These are phyloP conservation scores for Saccharum hybrid DNA, from an alignment of 202 grass and related monocot genomes.

Conservation along the genomic window DNA sequence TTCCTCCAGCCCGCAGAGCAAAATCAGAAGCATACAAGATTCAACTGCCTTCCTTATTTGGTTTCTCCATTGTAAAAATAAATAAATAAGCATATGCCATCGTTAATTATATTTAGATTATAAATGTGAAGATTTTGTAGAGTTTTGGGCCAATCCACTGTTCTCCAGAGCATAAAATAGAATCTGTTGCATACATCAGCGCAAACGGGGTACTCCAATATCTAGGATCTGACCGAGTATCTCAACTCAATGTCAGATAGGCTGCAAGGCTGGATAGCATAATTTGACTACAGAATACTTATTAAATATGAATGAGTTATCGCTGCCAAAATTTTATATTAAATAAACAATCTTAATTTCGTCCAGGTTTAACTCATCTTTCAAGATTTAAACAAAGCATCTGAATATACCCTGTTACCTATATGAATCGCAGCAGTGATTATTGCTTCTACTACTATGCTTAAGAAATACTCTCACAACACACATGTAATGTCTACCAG, in stretches of 20 bases:
- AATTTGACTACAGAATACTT: not conserved
- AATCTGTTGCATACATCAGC: constrained; percentile 12
- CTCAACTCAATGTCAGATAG: constrained; percentile 16
- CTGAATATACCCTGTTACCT: not conserved
- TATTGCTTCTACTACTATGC: not conserved
- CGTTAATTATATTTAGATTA: constrained; percentile 1
- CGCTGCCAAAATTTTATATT: not conserved
- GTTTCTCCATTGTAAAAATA: not conserved
- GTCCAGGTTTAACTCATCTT: not conserved
- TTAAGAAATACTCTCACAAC: not conserved
- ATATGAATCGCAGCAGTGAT: not conserved
- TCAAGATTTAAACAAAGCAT: constrained; percentile 6
- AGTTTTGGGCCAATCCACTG: constrained; percentile 11
- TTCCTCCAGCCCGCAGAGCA: not conserved
- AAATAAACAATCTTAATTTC: not conserved
- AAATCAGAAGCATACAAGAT: not conserved
- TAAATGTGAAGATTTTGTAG: constrained; percentile 5
- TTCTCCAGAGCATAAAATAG: constrained; percentile 33
- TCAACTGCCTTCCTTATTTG: constrained; percentile 13
- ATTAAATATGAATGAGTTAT: not conserved
- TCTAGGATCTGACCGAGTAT: not conserved
- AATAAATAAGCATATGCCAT: not conserved
- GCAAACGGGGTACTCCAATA: not conserved
- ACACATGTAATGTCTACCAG: not conserved
- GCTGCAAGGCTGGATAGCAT: not conserved